Evolutionary conservation across 257 asterid genomes (phyloP).

Genomic region (Misopates orontium): DNA sequence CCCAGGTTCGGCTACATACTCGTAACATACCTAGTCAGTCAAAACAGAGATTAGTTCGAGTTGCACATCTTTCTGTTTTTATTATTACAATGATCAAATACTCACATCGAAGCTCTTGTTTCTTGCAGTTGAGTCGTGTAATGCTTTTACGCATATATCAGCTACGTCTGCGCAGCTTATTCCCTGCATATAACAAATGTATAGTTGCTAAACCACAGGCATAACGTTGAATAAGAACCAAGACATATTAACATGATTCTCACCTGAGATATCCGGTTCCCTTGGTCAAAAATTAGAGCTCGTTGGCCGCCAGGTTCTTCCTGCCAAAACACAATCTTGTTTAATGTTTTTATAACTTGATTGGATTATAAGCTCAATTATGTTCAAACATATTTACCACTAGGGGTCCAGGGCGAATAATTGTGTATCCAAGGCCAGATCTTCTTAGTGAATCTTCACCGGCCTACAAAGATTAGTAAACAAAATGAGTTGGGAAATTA

Average conservation of each 20-base stretch:
- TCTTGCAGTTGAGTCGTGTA: conserved; percentile 96
- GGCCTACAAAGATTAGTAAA: conserved; percentile 45
- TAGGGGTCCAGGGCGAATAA: conserved; percentile 91
- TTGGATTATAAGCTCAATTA: too few species aligned
- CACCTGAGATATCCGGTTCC: conserved; percentile 96
- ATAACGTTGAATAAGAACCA: background rate
- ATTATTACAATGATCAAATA: background rate
- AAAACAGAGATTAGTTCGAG: conserved; percentile 22
- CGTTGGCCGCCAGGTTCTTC: conserved; percentile 99
- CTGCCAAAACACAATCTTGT: too few species aligned
- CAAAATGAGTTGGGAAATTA: conserved; percentile 21
- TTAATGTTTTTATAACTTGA: too few species aligned
- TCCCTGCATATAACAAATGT: conserved; percentile 44
- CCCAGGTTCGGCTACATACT: conserved; percentile 88
- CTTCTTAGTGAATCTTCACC: conserved; percentile 90
- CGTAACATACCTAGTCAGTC: conserved; percentile 77
- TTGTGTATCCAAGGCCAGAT: conserved; percentile 98
- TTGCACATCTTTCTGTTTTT: background rate
- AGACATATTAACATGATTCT: conserved; percentile 14
- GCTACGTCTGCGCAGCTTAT: conserved; percentile 99
- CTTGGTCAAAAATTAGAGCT: conserved; percentile 94
- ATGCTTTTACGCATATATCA: conserved; percentile 93
- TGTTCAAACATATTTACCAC: conserved; percentile 77
- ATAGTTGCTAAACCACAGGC: conserved; percentile 24
- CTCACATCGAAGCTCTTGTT: conserved; percentile 96